phyloP scores from a whole-genome alignment of 164 flowering plant species.

The Akebia trifoliata region DNA sequence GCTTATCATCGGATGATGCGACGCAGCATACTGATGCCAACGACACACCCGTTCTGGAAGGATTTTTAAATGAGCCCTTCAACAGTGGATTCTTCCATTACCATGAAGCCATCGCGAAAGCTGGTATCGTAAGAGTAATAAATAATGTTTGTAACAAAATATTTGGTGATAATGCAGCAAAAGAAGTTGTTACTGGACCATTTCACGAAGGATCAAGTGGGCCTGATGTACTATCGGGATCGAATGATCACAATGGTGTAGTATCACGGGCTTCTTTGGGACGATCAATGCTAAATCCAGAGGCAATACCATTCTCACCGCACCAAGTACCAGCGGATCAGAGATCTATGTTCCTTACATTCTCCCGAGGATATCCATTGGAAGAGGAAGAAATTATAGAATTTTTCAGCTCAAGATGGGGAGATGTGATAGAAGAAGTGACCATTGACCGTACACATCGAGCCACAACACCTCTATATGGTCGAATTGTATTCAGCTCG shows the following conservation, averaged over 20 bases:
- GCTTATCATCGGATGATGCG: neutral
- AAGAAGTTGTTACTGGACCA: neutral
- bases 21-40: neutral
- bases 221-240: neutral
- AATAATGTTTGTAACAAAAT: constrained; percentile 12
- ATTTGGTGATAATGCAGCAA: neutral
- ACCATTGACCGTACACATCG: neutral
- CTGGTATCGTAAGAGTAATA: constrained; percentile 6
- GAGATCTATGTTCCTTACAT: constrained; percentile 13
- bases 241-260: neutral
- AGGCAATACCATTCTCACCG: neutral
- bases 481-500: constrained; percentile 2
- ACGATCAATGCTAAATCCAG: neutral
- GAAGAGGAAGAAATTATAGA: constrained; percentile 4
- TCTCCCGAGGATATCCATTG: constrained; percentile 13
- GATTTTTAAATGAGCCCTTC: constrained; percentile 7
- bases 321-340: neutral
- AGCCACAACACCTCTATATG: constrained; percentile 7
- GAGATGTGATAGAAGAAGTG: constrained; percentile 9
- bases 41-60: neutral
- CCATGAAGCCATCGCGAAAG: constrained; percentile 5
- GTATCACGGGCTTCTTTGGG: neutral
- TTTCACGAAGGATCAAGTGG: neutral
- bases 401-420: constrained; percentile 15
- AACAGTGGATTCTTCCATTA: constrained; percentile 12